Evolutionary conservation across 2,329 filamentous ascomycete species (phyloP), one percentile per base, ranked within the genome.

Genomic region (Talaromyces sp.): DNA sequence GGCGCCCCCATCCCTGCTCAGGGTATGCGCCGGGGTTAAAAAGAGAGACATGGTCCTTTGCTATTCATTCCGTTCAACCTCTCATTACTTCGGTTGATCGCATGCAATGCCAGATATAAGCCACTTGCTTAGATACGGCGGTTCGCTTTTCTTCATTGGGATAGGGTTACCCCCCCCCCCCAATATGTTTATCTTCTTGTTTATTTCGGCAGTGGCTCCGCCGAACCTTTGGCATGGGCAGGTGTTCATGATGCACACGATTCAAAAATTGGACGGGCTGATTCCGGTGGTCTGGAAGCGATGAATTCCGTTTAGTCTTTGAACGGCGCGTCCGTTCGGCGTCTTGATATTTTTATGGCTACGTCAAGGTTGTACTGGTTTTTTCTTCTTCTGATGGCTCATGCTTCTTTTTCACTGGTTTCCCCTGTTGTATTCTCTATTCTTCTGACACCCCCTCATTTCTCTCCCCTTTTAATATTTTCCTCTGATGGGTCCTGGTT

Each of bases 241-340:
- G 70, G 69, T 72, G 68, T 70, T 72, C 58, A 71, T 66, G 69
- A 72, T 71, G 63, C 66, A 65, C 68, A 70, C 64, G 68, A 70
- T 61, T 62, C 57, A 66, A 70, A 71, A 70, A 67, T 61, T 56
- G 66, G 63, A 69, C 60, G 61, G 66, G 61, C 59, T 66, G 55
- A 64, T 65, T 62, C 55, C 60, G 57, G 53, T 63, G 65, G 60
- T 63, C 56, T 62, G 63, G 54, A 60, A 57, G 56, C 56, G 57
- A 63, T 65, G 55, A 60, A 61, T 60, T 57, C 61, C 60, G 59
- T 58, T 62, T 56, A 52, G 55, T 62, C 61, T 63, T 63, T 54
- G 48, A 57, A 62, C 53, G 66, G 64, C 57, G 63, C 65, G 67
- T 62, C 57, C 62, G 63, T 58, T 57, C 55, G 65, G 66, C 66